Percentiles rank a stretch among this genome's conserved stretches.
Conservation (phyloP, 495 filamentous ascomycete species). For the Saxispiralis lemnorum region DNA sequence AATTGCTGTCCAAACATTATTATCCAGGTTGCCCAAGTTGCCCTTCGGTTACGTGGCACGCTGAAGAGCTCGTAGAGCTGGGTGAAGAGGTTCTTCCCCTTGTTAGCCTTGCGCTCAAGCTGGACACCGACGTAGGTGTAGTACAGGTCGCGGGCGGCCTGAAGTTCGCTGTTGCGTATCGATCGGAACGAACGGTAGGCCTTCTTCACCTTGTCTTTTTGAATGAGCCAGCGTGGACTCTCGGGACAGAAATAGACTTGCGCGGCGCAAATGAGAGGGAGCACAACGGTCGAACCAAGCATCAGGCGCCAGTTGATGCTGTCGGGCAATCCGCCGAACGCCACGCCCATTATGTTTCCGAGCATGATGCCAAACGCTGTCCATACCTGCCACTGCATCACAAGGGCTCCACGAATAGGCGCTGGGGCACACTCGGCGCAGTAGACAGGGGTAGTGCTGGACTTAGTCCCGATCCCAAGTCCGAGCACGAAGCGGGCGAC, state of each 20-base stretch:
- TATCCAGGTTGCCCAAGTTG: conserved; percentile 43
- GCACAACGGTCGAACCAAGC: conserved; percentile 64
- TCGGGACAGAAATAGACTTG: conserved; percentile 62
- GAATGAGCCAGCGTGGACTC: conserved; percentile 44
- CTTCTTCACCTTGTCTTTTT: conserved; percentile 12
- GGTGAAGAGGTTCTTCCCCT: conserved; percentile 25
- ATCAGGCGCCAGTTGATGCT: conserved; percentile 49
- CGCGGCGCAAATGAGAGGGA: conserved; percentile 48
- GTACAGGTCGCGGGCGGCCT: conserved; percentile 62
- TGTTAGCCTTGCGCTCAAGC: conserved; percentile 14
- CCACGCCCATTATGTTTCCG: conserved; percentile 53
- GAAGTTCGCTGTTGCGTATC: conserved; percentile 46
- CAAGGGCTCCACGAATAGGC: conserved; percentile 40
- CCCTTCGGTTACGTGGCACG: conserved; percentile 42
- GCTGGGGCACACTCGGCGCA: conserved; percentile 37
- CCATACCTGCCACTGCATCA: conserved; percentile 79
- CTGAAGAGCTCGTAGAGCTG: conserved; percentile 49
- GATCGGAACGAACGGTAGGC: conserved; percentile 8
- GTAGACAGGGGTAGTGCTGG: conserved; percentile 39
- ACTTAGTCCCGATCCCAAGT: conserved; percentile 42
- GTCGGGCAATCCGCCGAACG: conserved; percentile 29
- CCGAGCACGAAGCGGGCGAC: conserved; percentile 39
- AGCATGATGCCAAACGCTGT: conserved; percentile 49
- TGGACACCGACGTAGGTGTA: conserved; percentile 42
- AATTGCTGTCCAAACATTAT: conserved; percentile 68